Evolutionary conservation across 306 rosid genomes (phyloP), one percentile per base, ranked within the genome.

Genomic region (Cucurbita pepo): DNA sequence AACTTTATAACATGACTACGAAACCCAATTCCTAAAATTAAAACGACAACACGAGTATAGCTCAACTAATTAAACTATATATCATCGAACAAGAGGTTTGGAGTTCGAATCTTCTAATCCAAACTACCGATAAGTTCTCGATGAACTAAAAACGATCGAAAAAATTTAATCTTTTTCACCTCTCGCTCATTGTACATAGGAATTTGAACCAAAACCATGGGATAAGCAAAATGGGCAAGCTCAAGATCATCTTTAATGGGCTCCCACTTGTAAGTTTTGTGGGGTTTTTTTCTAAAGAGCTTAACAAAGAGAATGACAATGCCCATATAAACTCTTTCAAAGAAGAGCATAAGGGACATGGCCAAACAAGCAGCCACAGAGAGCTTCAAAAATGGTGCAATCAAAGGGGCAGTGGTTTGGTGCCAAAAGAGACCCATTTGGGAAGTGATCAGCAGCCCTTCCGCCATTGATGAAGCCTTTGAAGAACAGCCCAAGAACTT

Each of bases 301-400:
- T 86, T 93, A 25, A 93, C 67, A 55, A 85, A 72, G 15, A 78
- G 18, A 8, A 93, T 87, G 47, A 87, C 87, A 25, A 93, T 36
- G 1, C 90, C 98, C 98, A 93, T 88, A 75, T 90, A 90, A 45
- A 93, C 87, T 71, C 87, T 85, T 76, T 93, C 98, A 25, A 86
- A 51, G 73, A 93, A 88, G 3, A 93, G 84, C 98, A 90, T 87
- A 56, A 83, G 5, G 1, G 97, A 93, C 98, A 90, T 88, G 3
- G 25, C 85, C 73, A 93, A 80, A 71, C 96, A 93, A 76, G 79
- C 67, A 48, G 14, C 30, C 62, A 93, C 89, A 62, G 76, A 47
- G 41, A 85, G 3, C 45, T 82, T 86, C 81, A 93, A 44, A 71
- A 85, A 1, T 11, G 97, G 98, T n/a, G 83, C 91, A 0, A 93